Evolutionary conservation across 148 eudicot species (phyloP), one percentile per base, ranked within the genome.

Genomic region (Heliamphora exappendiculata): DNA sequence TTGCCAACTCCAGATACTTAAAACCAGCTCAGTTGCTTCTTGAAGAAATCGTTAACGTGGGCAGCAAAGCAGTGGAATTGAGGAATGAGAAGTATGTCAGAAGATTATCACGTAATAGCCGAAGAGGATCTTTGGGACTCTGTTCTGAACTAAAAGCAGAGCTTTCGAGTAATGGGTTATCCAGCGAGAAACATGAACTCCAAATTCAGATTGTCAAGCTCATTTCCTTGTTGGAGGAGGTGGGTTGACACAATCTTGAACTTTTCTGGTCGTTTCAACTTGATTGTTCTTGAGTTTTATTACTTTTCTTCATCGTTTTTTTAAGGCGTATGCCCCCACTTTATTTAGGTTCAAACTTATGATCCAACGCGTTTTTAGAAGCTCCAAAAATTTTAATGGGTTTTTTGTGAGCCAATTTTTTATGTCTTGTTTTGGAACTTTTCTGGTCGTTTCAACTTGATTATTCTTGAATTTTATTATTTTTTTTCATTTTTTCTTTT

Each of bases 201-300:
- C 88, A 89, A 78, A 79, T 88, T 84, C 86, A 66, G 62, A 71
- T 91, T 55, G 79, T 89, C 64, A 93, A 91, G 89, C 98, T 96
- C 20, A 80, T 96, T 74, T 59, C 87, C 66, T 81, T 93, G 82
- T 75, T 96, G 49, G 98, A 96, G 80, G 97, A 96, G 96, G 99
- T 92, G 47, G 39, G 85, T 88, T 44, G 22, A 44, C 45, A 1
- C 4, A 66, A 60, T 20, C 31, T 28, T 5, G 33, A 65, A 37
- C 19, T 2, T 29, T 55, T 47, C 2, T 57, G 14, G n/a, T 47
- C 33, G 19, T 75, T 29, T 13, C 39, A 12, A 75, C 5, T 47
- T 34, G 16, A 34, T 60, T 36, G 44, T 50, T 54, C 63, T 7
- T 66, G 31, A 26, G 31, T 47, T n/a, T 45, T 13, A 11, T 7